Evolutionary conservation across 257 asterid genomes (phyloP).

Genomic region (Osmanthus fragrans): DNA sequence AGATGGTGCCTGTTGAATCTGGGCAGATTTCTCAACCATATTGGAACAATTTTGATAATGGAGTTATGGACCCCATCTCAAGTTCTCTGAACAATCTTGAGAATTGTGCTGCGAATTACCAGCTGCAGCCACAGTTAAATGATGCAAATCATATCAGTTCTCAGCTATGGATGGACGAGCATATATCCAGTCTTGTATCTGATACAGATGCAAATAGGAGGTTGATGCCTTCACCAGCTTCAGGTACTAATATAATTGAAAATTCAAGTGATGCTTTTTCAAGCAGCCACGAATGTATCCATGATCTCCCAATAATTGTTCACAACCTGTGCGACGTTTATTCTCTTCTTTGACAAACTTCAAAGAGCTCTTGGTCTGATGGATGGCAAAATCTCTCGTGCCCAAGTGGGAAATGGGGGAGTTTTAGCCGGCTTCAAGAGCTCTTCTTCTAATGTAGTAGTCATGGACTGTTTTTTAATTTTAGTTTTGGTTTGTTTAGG

Average conservation of each 20-base stretch:
- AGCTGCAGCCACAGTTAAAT: slow-evolving; percentile 41
- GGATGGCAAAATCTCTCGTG: slow-evolving; percentile 83
- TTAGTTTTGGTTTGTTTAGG: slow-evolving; percentile 71
- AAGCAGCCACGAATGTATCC: slow-evolving; percentile 32
- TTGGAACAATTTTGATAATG: slow-evolving; percentile 31
- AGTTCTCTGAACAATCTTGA: slow-evolving; percentile 30
- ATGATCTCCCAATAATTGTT: slow-evolving; percentile 20
- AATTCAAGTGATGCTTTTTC: slow-evolving; percentile 26
- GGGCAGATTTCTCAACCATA: slow-evolving; percentile 37
- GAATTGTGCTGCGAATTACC: slow-evolving; percentile 25
- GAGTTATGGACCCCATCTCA: slow-evolving; percentile 24
- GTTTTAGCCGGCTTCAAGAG: slow-evolving; percentile 90
- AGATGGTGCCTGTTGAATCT: slow-evolving; percentile 34
- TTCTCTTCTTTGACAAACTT: slow-evolving; percentile 39
- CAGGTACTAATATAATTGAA: slow-evolving; percentile 67
- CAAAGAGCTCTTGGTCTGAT: slow-evolving; percentile 81
- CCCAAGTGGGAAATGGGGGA: slow-evolving; percentile 91
- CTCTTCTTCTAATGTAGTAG: slow-evolving; percentile 44
- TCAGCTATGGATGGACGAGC: slow-evolving; percentile 54
- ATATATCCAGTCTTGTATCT: slow-evolving; percentile 36
- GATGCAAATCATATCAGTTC: slow-evolving; percentile 32
- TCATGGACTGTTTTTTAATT: slow-evolving; percentile 42
- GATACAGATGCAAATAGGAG: slow-evolving; percentile 45
- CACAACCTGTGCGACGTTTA: slow-evolving; percentile 18
- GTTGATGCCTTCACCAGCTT: slow-evolving; percentile 33